These are phyloP conservation scores for Alopecurus myosuroides DNA, from an alignment of 176 grass and related monocot genomes.

Conservation along the genomic window DNA sequence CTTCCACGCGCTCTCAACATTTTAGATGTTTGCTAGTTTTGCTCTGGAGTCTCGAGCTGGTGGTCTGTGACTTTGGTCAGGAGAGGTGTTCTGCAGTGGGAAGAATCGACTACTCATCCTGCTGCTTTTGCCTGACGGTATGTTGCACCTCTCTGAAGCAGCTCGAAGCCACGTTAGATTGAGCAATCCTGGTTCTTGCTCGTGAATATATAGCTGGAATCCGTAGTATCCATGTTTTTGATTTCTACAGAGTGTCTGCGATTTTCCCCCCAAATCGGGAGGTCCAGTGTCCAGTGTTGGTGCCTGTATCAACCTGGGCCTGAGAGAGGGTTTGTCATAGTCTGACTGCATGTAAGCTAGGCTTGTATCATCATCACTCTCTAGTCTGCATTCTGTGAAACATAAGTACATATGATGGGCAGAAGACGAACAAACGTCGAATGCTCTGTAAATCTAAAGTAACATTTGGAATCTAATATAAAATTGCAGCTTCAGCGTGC, in stretches of 20 bases:
- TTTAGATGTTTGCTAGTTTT: slow-evolving; percentile 36
- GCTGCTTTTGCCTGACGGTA: slow-evolving; percentile 16
- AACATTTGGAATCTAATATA: slow-evolving; percentile 2
- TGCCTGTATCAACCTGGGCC: slow-evolving; percentile 17
- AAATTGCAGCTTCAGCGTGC: not conserved
- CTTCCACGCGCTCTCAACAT: not conserved
- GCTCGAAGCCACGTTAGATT: slow-evolving; percentile 2
- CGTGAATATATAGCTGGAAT: slow-evolving; percentile 9
- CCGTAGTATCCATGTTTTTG: slow-evolving; percentile 14
- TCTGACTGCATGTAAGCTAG: slow-evolving; percentile 29
- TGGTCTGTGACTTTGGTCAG: not conserved
- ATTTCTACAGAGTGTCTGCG: not conserved
- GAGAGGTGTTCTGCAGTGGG: slow-evolving; percentile 18
- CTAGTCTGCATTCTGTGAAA: not conserved
- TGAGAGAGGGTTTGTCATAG: not conserved
- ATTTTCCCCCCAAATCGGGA: slow-evolving; percentile 20
- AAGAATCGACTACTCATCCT: not conserved
- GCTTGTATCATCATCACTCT: slow-evolving; percentile 22
- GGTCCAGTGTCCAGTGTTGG: slow-evolving; percentile 1
- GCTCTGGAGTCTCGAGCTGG: slow-evolving; percentile 38
- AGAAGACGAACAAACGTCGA: slow-evolving; percentile 4
- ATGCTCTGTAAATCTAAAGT: not conserved
- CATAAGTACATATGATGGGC: slow-evolving; percentile 23
- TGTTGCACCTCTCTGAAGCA: slow-evolving; percentile 11
- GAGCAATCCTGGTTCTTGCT: slow-evolving; percentile 26